These are phyloP conservation scores for Corymbia maculata DNA, from an alignment of 345 rosid species.

Conservation along the genomic window DNA sequence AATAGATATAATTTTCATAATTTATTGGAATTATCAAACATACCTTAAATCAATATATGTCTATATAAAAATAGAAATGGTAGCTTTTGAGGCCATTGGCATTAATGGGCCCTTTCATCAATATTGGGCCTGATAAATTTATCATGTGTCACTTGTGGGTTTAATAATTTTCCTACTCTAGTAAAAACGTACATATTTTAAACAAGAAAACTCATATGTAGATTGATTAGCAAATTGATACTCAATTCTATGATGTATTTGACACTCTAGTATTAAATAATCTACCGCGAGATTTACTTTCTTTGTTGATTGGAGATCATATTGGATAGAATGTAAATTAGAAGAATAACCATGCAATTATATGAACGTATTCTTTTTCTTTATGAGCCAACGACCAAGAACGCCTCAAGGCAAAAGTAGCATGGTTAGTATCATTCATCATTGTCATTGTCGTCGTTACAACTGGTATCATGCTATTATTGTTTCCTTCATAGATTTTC, in stretches of 20 bases:
- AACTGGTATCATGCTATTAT: too few species aligned
- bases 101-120: not conserved
- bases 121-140: not conserved
- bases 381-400: not conserved
- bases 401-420: too few species aligned
- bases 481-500: too few species aligned
- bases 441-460: too few species aligned
- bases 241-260: not conserved
- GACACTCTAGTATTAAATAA: not conserved
- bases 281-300: not conserved
- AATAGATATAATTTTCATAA: not conserved
- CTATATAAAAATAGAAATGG: not conserved
- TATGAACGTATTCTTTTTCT: not conserved
- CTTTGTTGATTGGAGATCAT: not conserved
- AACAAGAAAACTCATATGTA: not conserved
- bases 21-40: not conserved
- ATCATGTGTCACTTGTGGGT: not conserved
- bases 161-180: not conserved
- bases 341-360: too few species aligned
- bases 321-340: accelerated
- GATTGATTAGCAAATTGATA: too few species aligned
- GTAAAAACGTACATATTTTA: not conserved
- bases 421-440: too few species aligned
- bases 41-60: not conserved
- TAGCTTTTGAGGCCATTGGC: not conserved